Base-by-base conservation (phyloP, 352 stramenopile species). In the Phytophthora cajani region DNA sequence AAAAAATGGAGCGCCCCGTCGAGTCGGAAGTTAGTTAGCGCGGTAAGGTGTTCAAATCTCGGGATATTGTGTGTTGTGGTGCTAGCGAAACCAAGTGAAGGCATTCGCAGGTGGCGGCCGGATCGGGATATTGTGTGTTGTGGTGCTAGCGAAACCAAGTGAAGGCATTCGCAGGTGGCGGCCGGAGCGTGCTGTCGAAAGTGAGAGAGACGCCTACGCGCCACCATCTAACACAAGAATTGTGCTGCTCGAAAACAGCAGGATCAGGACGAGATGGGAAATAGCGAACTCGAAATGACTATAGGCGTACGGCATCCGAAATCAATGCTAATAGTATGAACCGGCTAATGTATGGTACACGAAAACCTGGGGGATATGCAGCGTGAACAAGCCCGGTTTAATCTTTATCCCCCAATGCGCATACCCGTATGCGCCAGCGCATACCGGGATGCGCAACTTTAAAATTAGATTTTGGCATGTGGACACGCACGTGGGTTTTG, bases 231-330 rank as follows among this genome's bases (percentile, higher is more conserved):
- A 11, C 10, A 63, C 9, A 38, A 6, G 25, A 32, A 44, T 38
- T 44, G 16, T 33, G 27, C 62, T 63, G 30, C 62, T 60, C 0
- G 27, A 67, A 71, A 71, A 67, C 64, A 71, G 64, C 58, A 53
- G 64, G 64, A 71, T 71, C 62, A 23, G 16, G 23, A 2, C n/a
- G 6, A 16, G 64, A 71, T 71, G 64, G 64, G 64, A 67, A 67
- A 38, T 32, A 16, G 27, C 62, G 25, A 33, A 9, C 30, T 11
- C 7, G 7, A 33, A 33, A 33, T 33, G 30, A 33, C 30, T 10
- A 11, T 10, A 11, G 30, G 6, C 30, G 30, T 33, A 33, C 7
- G 30, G 1, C 0, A 2, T 9, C 30, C 8, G 30, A 33, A 33
- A 33, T 33, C 9, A 11, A 33, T 33, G 30, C 30, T 33, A 33